phyloP scores from a whole-genome alignment of 805 yeast genomes.

The Candida sithepensis region DNA sequence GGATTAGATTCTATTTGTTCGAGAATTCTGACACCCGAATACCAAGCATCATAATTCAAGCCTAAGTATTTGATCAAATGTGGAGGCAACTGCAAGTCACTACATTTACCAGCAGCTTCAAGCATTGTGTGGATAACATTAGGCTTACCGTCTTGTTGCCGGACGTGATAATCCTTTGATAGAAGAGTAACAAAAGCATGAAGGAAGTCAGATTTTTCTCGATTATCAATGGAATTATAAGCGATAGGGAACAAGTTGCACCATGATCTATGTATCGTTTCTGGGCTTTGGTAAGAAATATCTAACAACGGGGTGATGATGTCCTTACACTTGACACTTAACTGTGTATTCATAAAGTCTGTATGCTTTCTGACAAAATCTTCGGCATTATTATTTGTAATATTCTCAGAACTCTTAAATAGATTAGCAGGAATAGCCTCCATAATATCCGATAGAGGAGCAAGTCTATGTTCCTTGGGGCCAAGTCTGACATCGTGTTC shows the following conservation, averaged over 20 bases:
- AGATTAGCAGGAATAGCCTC: conserved; percentile 25
- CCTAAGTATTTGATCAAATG: conserved; percentile 88
- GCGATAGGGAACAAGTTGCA: conserved; percentile 76
- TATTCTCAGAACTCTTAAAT: conserved; percentile 16
- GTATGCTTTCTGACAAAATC: conserved; percentile 22
- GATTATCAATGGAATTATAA: conserved; percentile 66
- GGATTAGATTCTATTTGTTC: conserved; percentile 56
- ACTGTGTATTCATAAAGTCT: conserved; percentile 18
- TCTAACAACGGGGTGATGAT: conserved; percentile 72
- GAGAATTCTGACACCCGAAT: conserved; percentile 77
- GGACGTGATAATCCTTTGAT: conserved; percentile 88
- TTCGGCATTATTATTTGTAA: conserved; percentile 13
- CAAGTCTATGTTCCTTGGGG: conserved; percentile 47
- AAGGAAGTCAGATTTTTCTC: conserved; percentile 82
- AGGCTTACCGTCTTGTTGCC: conserved; percentile 82
- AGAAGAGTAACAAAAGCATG: conserved; percentile 73
- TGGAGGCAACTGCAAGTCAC: conserved; percentile 82
- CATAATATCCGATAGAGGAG: conserved; percentile 46
- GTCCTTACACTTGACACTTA: conserved; percentile 49
- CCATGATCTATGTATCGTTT: conserved; percentile 82
- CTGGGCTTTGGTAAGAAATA: conserved; percentile 76
- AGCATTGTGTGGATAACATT: conserved; percentile 82
- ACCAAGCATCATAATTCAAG: conserved; percentile 85
- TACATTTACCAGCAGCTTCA: conserved; percentile 76
- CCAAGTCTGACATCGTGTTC: conserved; percentile 44